Conservation (phyloP, 495 filamentous ascomycete genomes). For the Penicillium herquei region DNA sequence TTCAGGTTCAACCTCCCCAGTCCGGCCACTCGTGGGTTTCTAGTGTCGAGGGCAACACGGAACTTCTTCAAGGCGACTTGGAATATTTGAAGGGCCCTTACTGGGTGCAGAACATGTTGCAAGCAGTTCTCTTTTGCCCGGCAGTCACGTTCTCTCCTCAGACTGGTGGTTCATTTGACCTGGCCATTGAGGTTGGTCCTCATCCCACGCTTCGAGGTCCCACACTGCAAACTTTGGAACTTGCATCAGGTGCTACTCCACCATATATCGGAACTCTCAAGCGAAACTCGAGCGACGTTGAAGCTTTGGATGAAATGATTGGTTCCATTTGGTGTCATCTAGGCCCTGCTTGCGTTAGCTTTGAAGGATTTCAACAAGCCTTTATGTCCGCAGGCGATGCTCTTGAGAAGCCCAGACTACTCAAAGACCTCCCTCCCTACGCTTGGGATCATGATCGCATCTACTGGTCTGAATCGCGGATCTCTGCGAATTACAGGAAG, state of each 20-base stretch:
- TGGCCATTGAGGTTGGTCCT: slow-evolving; percentile 48
- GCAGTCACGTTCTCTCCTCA: background rate
- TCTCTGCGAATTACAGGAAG: slow-evolving; percentile 5
- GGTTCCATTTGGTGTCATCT: slow-evolving; percentile 43
- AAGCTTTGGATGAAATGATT: slow-evolving; percentile 39
- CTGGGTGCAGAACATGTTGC: slow-evolving; percentile 10
- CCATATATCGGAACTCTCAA: slow-evolving; percentile 38
- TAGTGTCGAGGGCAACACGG: slow-evolving; percentile 9
- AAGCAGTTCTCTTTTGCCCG: background rate
- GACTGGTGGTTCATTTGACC: slow-evolving; percentile 8
- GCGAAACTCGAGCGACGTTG: slow-evolving; percentile 32
- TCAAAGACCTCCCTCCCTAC: slow-evolving; percentile 46
- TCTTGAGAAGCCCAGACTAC: slow-evolving; percentile 1
- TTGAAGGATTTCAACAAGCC: background rate
- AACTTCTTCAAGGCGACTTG: background rate
- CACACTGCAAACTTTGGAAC: slow-evolving; percentile 23
- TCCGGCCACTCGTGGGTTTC: slow-evolving; percentile 4
- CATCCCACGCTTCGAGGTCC: slow-evolving; percentile 46
- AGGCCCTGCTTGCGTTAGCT: background rate
- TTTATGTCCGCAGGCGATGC: background rate
- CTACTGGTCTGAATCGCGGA: slow-evolving; percentile 49
- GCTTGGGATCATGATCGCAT: slow-evolving; percentile 41
- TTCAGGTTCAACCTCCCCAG: background rate
- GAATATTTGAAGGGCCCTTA: background rate
- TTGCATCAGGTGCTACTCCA: slow-evolving; percentile 6